phyloP scores from a whole-genome alignment of 2,329 filamentous ascomycete species.

The Fusarium euwallaceae region DNA sequence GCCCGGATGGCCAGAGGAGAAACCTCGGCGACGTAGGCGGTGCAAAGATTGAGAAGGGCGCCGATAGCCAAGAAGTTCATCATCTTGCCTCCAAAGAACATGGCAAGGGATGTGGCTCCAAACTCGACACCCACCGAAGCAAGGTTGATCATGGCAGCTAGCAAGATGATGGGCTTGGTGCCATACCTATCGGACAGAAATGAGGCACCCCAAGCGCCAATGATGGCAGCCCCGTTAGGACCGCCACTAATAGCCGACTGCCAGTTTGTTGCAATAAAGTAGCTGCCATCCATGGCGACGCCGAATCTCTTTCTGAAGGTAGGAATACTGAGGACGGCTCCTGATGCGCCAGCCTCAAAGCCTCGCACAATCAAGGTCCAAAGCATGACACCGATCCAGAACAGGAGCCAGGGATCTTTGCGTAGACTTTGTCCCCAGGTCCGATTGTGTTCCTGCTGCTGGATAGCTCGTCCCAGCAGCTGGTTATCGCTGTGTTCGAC shows the following conservation, averaged over 20 bases:
- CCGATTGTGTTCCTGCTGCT: conserved; percentile 47
- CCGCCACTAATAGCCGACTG: conserved; percentile 45
- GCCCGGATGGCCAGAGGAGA: conserved; percentile 55
- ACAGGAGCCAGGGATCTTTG: conserved; percentile 46
- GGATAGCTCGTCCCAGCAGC: conserved; percentile 43
- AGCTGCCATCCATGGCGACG: conserved; percentile 12
- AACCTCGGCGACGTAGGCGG: conserved; percentile 55
- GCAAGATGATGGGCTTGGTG: conserved; percentile 39
- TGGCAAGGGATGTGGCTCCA: conserved; percentile 45
- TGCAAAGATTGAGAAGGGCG: conserved; percentile 54
- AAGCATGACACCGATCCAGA: conserved; percentile 50
- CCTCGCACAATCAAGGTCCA: conserved; percentile 49
- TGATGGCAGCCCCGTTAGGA: conserved; percentile 36
- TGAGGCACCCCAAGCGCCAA: conserved; percentile 38
- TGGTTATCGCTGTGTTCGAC: conserved; percentile 22
- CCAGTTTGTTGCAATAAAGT: conserved; percentile 42
- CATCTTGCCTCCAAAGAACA: conserved; percentile 50
- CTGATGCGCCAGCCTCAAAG: conserved; percentile 21
- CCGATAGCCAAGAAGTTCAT: conserved; percentile 51
- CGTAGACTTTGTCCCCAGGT: conserved; percentile 40
- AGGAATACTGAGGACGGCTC: conserved; percentile 30
- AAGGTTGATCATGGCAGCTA: conserved; percentile 42
- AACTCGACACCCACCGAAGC: conserved; percentile 49
- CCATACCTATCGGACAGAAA: conserved; percentile 39
- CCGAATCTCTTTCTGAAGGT: conserved; percentile 41